phyloP scores from a whole-genome alignment of 2,329 filamentous ascomycete genomes.

The Aspergillus persii region DNA sequence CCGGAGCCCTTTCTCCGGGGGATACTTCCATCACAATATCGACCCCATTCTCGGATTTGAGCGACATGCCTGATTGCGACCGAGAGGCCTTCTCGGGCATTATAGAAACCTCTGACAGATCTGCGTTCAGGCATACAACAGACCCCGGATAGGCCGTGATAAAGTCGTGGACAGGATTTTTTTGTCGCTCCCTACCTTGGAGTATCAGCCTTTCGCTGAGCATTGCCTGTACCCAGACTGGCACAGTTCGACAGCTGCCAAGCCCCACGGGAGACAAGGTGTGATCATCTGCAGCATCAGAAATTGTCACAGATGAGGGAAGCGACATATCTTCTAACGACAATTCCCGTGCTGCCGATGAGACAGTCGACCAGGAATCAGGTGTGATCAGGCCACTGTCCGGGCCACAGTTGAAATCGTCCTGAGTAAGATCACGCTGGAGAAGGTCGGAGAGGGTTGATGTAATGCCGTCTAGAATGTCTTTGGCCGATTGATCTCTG shows the following conservation, averaged over 20 bases:
- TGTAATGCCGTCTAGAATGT: constrained; percentile 87
- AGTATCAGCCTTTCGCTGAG: constrained; percentile 7
- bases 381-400: constrained; percentile 47
- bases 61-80: neutral
- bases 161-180: constrained; percentile 13
- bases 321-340: constrained; percentile 7
- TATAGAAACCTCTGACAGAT: constrained; percentile 6
- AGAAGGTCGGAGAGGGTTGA: constrained; percentile 74
- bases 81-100: neutral
- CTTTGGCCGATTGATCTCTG: constrained; percentile 86
- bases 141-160: constrained; percentile 4
- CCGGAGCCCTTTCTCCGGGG: constrained; percentile 32
- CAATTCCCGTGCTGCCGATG: constrained; percentile 43
- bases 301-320: constrained; percentile 11
- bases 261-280: neutral
- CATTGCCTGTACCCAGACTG: constrained; percentile 13
- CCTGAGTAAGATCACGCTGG: constrained; percentile 66
- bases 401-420: constrained; percentile 52
- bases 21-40: constrained; percentile 11
- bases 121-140: constrained; percentile 1
- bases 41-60: constrained; percentile 8
- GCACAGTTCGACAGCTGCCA: neutral
- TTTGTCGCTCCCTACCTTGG: constrained; percentile 3
- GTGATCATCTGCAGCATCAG: constrained; percentile 6
- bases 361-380: constrained; percentile 60